Percentiles rank a stretch among this genome's conserved stretches.
Evolutionary conservation across 176 grass and related monocot genomes (phyloP).

Genomic region (Microstegium vimineum): DNA sequence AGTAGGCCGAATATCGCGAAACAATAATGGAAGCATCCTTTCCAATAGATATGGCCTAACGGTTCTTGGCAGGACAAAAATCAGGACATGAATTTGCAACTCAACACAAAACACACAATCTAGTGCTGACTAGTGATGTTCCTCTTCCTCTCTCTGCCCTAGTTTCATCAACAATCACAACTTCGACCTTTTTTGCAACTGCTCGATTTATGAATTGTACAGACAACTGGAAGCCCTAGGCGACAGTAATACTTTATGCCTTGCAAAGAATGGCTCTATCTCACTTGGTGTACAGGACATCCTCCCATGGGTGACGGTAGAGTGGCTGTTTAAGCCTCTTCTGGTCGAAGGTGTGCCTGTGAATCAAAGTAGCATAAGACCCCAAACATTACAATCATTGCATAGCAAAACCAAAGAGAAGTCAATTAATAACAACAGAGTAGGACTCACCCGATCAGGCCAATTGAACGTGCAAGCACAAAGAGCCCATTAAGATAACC

Average conservation of each 20-base stretch:
- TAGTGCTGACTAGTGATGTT: constrained; percentile 8
- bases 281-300: constrained; percentile 99
- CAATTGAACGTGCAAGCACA: constrained; percentile 93
- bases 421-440: neutral
- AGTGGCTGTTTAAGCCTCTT: constrained; percentile 98
- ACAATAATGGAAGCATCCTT: constrained; percentile 16
- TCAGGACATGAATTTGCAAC: constrained; percentile 18
- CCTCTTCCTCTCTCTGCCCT: constrained; percentile 18
- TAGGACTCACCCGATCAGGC: constrained; percentile 75
- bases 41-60: constrained; percentile 2
- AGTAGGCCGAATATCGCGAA: neutral
- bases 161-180: constrained; percentile 24
- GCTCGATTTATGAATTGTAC: constrained; percentile 34
- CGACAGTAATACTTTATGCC: neutral
- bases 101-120: constrained; percentile 27
- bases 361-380: neutral
- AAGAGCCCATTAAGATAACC: constrained; percentile 98
- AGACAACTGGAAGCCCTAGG: constrained; percentile 9
- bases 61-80: constrained; percentile 29
- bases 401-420: neutral
- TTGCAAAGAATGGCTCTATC: constrained; percentile 23
- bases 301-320: constrained; percentile 98
- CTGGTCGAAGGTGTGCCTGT: constrained; percentile 94
- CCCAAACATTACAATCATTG: neutral
- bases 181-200: neutral